Evolutionary conservation across 768 basidiomycete species (phyloP), one percentile per base, ranked within the genome.

Genomic region (Lactarius psammicola): DNA sequence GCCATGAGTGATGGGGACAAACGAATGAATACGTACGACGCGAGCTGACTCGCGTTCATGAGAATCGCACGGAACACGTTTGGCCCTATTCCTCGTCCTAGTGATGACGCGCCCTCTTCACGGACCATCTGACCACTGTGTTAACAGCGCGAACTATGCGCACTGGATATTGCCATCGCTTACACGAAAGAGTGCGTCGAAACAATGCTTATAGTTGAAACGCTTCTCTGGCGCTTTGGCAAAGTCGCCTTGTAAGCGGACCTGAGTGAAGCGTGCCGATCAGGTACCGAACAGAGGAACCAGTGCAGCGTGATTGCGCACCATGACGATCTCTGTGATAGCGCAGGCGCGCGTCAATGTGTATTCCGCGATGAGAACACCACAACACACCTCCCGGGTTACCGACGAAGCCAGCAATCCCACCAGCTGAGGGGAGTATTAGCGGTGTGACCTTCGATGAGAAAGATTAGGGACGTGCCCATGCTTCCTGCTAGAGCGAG

Each of bases 11-110:
- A 17, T 42, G 28, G 28, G 51, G 17, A 34, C 2, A 34, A 26
- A 59, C 34, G 31, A 10, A 38, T 51, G 15, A 51, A 56, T 5
- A 80, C 90, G 74, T 74, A 92, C 87, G 92, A 93, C 1, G 92
- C 94, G 30, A 95, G 85, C 75, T 96, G 94, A 78, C 88, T 90
- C 57, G 92, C 91, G 75, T 95, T 95, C 93, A 95, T 95, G 68
- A 95, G 75, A 17, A 94, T 72, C 1, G 93, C 89, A 74, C 94
- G 84, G 74, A 94, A 88, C 7, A 94, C 87, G 70, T 96, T 96
- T 0, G 94, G 94, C 3, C 83, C 87, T 5, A 90, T 81, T 28
- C 94, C 94, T 34, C 94, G 86, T 20, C 75, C 79, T 58, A 94
- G 84, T 0, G 91, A 90, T 0, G 88, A 88, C 18, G 80, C 67